Percentiles rank a stretch among this genome's conserved stretches.
phyloP scores from a whole-genome alignment of 139 green algal genomes.

The Asterochloris sp. region DNA sequence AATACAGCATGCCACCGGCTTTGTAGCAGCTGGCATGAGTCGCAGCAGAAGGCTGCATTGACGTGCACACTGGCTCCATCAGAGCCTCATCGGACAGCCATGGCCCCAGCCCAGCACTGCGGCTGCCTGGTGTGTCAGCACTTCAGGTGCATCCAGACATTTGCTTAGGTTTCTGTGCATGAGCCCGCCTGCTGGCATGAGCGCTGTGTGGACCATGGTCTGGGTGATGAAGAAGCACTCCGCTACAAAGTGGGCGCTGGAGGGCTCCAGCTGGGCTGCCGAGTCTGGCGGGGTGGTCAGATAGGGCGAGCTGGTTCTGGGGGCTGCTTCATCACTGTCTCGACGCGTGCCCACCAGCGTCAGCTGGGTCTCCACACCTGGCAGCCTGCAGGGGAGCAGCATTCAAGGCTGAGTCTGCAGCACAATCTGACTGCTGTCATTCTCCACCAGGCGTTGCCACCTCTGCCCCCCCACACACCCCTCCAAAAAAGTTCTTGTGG shows the following conservation, averaged over 20 bases:
- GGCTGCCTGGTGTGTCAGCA: too few species aligned
- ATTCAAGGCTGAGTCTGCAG: too few species aligned
- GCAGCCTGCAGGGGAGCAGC: conserved; percentile 9
- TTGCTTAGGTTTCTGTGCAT: background rate
- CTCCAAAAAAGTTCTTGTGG: too few species aligned
- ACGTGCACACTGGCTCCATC: too few species aligned
- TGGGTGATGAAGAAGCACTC: conserved; percentile 74
- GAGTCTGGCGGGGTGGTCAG: background rate
- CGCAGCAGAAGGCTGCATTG: too few species aligned
- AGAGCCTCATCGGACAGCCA: too few species aligned
- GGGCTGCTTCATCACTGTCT: background rate
- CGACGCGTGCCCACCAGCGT: background rate
- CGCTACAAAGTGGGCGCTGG: conserved; percentile 53
- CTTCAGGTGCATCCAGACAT: background rate
- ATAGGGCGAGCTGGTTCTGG: conserved; percentile 10
- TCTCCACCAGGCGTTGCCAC: too few species aligned
- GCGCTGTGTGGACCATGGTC: conserved; percentile 42
- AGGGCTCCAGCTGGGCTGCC: conserved; percentile 13
- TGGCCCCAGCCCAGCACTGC: too few species aligned
- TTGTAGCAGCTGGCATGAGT: too few species aligned
- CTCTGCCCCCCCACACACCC: too few species aligned
- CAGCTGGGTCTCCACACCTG: conserved; percentile 13
- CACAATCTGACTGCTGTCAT: too few species aligned
- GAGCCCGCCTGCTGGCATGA: conserved; percentile 45
- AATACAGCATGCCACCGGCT: too few species aligned